Evolutionary conservation across 352 stramenopile genomes (phyloP).

Genomic region (Phytophthora nicotianae): DNA sequence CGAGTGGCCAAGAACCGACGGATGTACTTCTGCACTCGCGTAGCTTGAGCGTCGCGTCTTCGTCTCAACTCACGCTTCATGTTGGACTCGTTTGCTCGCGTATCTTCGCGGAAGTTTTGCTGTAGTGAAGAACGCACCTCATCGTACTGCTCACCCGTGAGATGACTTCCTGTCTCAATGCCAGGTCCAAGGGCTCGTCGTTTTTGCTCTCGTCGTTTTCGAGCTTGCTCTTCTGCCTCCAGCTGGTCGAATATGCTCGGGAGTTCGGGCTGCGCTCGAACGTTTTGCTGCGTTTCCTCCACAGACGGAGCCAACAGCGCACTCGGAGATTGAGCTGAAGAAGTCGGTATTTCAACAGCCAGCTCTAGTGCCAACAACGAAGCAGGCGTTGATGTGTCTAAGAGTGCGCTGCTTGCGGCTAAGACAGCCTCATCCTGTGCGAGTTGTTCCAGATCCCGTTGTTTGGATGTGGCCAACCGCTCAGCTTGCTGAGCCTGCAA

Average conservation of each 20-base stretch:
- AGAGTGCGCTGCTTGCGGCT: not conserved
- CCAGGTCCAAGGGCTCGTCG: conserved; percentile 24
- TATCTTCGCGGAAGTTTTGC: conserved; percentile 47
- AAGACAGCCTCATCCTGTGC: conserved; percentile 29
- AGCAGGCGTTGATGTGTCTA: conserved; percentile 4
- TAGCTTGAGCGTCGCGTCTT: conserved; percentile 50
- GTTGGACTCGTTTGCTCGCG: conserved; percentile 57
- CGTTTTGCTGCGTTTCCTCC: conserved; percentile 38
- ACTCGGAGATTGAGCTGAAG: not conserved
- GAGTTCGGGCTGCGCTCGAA: conserved; percentile 50
- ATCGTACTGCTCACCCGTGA: conserved; percentile 31
- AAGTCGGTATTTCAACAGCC: conserved; percentile 19
- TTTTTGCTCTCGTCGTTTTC: conserved; percentile 41
- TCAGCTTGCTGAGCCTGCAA: conserved; percentile 49
- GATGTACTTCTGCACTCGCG: conserved; percentile 60
- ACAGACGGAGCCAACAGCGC: conserved; percentile 27
- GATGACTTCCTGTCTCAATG: conserved; percentile 8
- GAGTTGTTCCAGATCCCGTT: conserved; percentile 43
- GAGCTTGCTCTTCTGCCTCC: conserved; percentile 66
- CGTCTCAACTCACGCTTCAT: conserved; percentile 51
- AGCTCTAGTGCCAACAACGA: conserved; percentile 5
- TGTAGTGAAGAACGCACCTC: conserved; percentile 45
- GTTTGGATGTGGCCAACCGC: conserved; percentile 35
- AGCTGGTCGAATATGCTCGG: conserved; percentile 82
- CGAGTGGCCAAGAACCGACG: conserved; percentile 56